Base-by-base conservation (phyloP, 2,329 filamentous ascomycete species). In the Penicillium sp. region DNA sequence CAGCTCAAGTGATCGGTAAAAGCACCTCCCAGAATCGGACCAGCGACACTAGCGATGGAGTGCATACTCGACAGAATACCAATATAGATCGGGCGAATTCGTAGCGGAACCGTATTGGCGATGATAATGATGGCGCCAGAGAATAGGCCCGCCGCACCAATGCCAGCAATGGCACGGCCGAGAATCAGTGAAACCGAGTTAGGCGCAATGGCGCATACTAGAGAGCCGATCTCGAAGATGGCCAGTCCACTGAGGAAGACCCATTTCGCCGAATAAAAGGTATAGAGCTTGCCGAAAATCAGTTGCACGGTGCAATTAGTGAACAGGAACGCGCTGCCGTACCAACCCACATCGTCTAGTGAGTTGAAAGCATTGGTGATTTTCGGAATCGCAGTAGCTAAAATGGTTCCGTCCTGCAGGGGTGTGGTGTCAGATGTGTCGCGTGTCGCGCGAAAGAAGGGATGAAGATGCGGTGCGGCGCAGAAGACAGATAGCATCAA, bases 1-100 rank as follows among this genome's bases (percentile, higher is more conserved):
- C 71, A 74, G 3, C 69, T 63, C n/a, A 76, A 44, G 62, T 71
- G 54, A 64, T 77, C 75, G 2, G 75, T 79, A 50, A 77, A 77
- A 9, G 67, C 74, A n/a, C 76, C 77, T 23, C 77, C 77, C 29
- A 79, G 18, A 13, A 57, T 33, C 24, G 55, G 55, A 16, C 55
- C 55, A 16, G 51, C 55, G 9, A 57, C 48, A 39, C 51, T 57
- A 5, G 55, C 51, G 16, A 57, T 26, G 16, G 40, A 48, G 31
- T 51, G 39, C 48, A 51, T 49, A 29, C 43, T 46, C 1, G 47
- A 51, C n/a, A 55, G 6, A 3, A 61, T 19, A 3, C 71, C 74
- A 1, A 60, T 69, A 50, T 65, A 73, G 1, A 63, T 59, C 0
- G 74, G 69, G 8, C 73, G 59, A 23, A 66, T 67, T 9, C 62